phyloP scores from a whole-genome alignment of 768 basidiomycete species.

The Paxillus rubicundulus region DNA sequence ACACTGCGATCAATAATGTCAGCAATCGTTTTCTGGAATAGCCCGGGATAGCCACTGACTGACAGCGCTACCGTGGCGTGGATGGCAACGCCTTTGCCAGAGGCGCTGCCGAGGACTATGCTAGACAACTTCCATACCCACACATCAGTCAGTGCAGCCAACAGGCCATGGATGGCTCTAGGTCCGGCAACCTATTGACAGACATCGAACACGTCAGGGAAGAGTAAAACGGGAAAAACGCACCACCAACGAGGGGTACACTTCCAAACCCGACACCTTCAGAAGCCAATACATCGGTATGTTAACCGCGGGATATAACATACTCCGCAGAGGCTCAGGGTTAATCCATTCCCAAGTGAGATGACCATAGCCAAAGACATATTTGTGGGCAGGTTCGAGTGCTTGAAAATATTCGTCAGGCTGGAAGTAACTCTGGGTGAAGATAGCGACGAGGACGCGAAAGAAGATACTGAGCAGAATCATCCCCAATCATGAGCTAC shows the following conservation, averaged over 20 bases:
- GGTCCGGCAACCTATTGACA: conserved; percentile 64
- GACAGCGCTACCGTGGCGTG: conserved; percentile 41
- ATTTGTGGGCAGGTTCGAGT: conserved; percentile 84
- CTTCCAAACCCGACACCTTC: conserved; percentile 53
- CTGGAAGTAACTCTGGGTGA: conserved; percentile 86
- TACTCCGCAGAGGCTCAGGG: conserved; percentile 68
- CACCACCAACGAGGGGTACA: conserved; percentile 56
- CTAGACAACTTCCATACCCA: conserved; percentile 62
- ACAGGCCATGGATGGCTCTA: conserved; percentile 65
- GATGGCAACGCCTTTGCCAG: conserved; percentile 24
- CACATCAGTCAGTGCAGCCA: conserved; percentile 82
- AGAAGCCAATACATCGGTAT: conserved; percentile 75
- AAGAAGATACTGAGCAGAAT: conserved; percentile 41
- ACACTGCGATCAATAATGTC: conserved; percentile 44
- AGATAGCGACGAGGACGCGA: conserved; percentile 61
- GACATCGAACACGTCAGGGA: conserved; percentile 1
- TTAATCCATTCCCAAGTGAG: conserved; percentile 96
- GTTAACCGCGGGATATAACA: conserved; percentile 80
- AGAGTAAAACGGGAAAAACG: conserved; percentile 25
- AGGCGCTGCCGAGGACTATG: conserved; percentile 53
- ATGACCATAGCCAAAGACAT: conserved; percentile 89
- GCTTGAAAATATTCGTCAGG: conserved; percentile 97
- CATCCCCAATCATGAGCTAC: background rate
- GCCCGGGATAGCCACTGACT: conserved; percentile 45
- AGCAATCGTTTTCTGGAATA: background rate